These are phyloP conservation scores for Mallotus repandus DNA, from an alignment of 441 rosid species.

Conservation along the genomic window DNA sequence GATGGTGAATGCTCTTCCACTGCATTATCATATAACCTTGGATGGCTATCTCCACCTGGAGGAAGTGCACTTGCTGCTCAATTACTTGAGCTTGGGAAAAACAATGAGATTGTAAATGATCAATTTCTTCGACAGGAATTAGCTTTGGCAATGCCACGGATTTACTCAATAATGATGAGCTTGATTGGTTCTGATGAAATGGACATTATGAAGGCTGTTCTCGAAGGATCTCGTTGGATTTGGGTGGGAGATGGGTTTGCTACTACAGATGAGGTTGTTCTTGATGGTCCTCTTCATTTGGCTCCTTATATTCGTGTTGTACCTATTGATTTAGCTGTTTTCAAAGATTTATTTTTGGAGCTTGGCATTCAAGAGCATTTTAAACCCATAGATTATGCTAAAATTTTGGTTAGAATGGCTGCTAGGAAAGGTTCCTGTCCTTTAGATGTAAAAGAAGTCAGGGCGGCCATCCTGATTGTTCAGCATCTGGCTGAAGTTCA, in stretches of 20 bases:
- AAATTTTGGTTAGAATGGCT: constrained; percentile 83
- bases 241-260: constrained; percentile 99
- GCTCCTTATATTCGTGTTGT: constrained; percentile 94
- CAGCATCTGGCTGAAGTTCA: constrained; percentile 93
- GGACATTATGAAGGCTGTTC: constrained; percentile 96
- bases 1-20: constrained; percentile 98
- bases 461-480: constrained; percentile 81
- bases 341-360: constrained; percentile 80
- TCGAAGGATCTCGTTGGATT: constrained; percentile 99
- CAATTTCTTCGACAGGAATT: constrained; percentile 83
- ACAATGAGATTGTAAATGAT: constrained; percentile 81
- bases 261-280: constrained; percentile 88
- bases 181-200: constrained; percentile 94
- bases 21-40: constrained; percentile 85
- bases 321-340: constrained; percentile 93
- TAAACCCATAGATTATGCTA: constrained; percentile 84
- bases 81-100: constrained; percentile 98
- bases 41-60: constrained; percentile 95
- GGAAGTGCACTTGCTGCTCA: constrained; percentile 98
- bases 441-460: constrained; percentile 76
- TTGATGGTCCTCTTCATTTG: constrained; percentile 96
- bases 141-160: constrained; percentile 89
- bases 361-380: constrained; percentile 84
- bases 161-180: constrained; percentile 73
- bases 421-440: constrained; percentile 66